These are phyloP conservation scores for Eucalyptus shirleyi DNA, from an alignment of 345 rosid species.

Conservation along the genomic window DNA sequence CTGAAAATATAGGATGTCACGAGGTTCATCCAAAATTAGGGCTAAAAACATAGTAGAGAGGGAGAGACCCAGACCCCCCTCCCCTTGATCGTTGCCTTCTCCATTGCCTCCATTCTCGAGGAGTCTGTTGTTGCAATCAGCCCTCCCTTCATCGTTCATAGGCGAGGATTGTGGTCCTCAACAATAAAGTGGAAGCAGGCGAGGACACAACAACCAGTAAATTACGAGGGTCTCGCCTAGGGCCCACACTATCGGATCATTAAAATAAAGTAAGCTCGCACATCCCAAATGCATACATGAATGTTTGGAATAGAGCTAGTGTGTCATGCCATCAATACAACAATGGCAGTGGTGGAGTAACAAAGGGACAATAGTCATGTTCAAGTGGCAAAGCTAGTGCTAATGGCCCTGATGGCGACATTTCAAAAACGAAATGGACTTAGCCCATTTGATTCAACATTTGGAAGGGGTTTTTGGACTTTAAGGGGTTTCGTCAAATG, in stretches of 20 bases:
- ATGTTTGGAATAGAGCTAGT: background rate
- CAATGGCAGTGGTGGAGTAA: background rate
- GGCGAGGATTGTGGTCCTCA: background rate
- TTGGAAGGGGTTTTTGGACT: too few relatives aligned
- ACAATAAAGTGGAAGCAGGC: background rate
- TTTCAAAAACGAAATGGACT: background rate
- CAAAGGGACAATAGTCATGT: background rate
- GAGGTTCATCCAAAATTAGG: background rate
- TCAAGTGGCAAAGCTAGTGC: background rate
- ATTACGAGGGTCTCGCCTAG: background rate
- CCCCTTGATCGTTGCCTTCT: background rate
- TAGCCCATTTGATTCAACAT: too few relatives aligned
- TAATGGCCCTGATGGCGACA: background rate
- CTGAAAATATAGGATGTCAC: too few relatives aligned
- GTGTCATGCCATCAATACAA: background rate
- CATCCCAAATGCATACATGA: background rate
- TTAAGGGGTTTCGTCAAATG: too few relatives aligned
- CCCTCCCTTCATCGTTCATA: background rate
- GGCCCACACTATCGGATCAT: background rate
- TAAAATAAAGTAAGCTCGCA: background rate
- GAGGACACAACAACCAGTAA: background rate
- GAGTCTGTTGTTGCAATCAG: fast-evolving
- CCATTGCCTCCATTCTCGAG: background rate
- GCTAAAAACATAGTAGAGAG: background rate
- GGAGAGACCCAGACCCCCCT: background rate